Evolutionary conservation across 129 eudicot species (phyloP), one percentile per base, ranked within the genome.

Genomic region (Artemisia argyi): DNA sequence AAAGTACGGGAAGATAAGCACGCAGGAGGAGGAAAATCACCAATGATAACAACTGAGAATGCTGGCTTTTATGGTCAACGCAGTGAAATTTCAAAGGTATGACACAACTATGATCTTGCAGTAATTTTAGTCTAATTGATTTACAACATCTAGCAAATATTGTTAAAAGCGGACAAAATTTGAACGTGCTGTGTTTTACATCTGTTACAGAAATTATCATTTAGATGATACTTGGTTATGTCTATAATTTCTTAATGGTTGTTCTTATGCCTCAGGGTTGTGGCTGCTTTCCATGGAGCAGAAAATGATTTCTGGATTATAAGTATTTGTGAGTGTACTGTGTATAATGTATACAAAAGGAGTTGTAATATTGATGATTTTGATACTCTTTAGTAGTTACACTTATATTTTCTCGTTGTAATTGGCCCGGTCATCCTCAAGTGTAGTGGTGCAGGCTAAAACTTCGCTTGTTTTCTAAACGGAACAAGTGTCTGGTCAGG

Each of bases 221-320:
- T 28, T 28, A 28, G 32, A 28, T 28, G 32, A 28, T 28, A 28
- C 4, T 28, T 28, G 32, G 0, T 28, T 28, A 28, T 28, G 32
- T 28, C 4, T 28, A 28, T 28, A 1, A 3, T 47, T 22, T 14
- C 1, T 15, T 73, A 13, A 12, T 61, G 61, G 11, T 72, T 48
- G 11, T 78, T 28, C 75, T 26, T 17, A 62, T 48, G 56, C 15
- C 1, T 11, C 81, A 90, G 91, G 77, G 85, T 65, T 87, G 87
- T 72, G 56, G 78, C 24, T 87, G 94, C 79, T 81, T 87, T 73
- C 83, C 91, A 11, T 85, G 94, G 93, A 71, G 87, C 61, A 76
- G 73, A 85, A 87, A 85, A 59, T 86, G 81, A 83, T 42, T 65
- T 52, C 19, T 73, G 65, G 70, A 49, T 30, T 69, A n/a, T 2